These are phyloP conservation scores for Ustulina deusta DNA, from an alignment of 2,329 filamentous ascomycete species.

Conservation along the genomic window DNA sequence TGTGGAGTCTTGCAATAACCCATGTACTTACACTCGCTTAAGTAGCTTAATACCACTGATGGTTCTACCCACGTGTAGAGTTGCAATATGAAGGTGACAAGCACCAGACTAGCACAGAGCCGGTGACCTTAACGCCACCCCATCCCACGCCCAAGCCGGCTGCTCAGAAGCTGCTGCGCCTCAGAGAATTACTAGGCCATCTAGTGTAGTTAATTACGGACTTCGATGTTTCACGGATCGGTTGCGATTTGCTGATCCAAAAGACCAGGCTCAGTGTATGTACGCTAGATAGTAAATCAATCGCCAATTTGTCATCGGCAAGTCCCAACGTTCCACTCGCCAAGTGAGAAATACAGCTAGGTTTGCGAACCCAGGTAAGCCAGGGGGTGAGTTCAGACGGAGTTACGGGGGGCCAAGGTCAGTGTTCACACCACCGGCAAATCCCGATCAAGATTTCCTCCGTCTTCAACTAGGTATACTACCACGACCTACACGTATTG, in stretches of 20 bases:
- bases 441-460: conserved; percentile 31
- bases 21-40: not conserved
- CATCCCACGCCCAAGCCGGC: conserved; percentile 12
- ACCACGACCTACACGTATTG: not conserved
- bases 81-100: not conserved
- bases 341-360: conserved; percentile 3
- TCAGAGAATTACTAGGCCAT: conserved; percentile 16
- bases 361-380: conserved; percentile 13
- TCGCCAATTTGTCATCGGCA: conserved; percentile 35
- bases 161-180: not conserved
- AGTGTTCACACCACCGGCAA: conserved; percentile 34
- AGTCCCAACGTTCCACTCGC: conserved; percentile 21
- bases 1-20: not conserved
- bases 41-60: not conserved
- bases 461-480: conserved; percentile 23
- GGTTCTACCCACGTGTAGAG: not conserved
- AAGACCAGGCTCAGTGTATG: conserved; percentile 12
- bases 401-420: conserved; percentile 29
- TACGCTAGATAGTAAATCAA: conserved; percentile 1
- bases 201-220: conserved; percentile 18
- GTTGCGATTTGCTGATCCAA: conserved; percentile 27
- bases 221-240: conserved; percentile 26
- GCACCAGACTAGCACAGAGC: not conserved
- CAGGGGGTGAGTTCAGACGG: conserved; percentile 27
- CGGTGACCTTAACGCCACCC: conserved; percentile 13